A percentile compares a stretch with the other conserved stretches of the same genome.
Conservation (phyloP, 2,329 filamentous ascomycete genomes). For the Neurospora sp. region DNA sequence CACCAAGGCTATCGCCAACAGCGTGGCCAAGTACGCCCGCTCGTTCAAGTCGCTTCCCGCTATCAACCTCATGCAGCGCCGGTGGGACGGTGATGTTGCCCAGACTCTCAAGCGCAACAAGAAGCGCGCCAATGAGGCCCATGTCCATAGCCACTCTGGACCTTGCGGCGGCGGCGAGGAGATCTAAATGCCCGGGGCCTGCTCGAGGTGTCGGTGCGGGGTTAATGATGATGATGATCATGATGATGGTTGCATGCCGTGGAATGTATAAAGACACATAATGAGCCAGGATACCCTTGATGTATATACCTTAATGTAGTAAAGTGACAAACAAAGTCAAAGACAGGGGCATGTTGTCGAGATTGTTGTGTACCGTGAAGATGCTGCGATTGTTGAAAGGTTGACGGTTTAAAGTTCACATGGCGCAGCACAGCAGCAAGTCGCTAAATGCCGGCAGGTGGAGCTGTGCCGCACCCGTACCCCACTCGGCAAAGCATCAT, state of each 20-base stretch:
- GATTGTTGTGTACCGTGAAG: not conserved
- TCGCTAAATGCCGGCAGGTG: not conserved
- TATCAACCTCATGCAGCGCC: constrained; percentile 6
- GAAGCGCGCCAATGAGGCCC: not conserved
- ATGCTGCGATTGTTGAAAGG: not conserved
- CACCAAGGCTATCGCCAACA: constrained; percentile 32
- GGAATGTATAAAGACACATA: not conserved
- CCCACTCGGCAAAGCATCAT: not conserved
- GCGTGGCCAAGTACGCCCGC: constrained; percentile 30
- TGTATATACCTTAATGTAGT: not conserved
- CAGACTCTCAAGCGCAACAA: constrained; percentile 8
- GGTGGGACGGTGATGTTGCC: constrained; percentile 12
- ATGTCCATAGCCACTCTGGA: constrained; percentile 7
- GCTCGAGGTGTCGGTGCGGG: not conserved
- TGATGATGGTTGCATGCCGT: not conserved
- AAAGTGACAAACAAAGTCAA: not conserved
- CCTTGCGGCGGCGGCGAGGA: constrained; percentile 12
- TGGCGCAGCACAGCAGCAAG: not conserved
- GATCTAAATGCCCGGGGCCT: not conserved
- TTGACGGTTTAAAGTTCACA: not conserved
- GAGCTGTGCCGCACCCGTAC: not conserved
- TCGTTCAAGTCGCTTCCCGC: constrained; percentile 27
- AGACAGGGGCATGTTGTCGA: not conserved
- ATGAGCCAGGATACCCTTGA: not conserved
- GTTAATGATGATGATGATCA: not conserved